Percentiles rank a stretch among this genome's conserved stretches.
phyloP scores from a whole-genome alignment of 1,284 basidiomycete species.

The Rhodotorula sp. region DNA sequence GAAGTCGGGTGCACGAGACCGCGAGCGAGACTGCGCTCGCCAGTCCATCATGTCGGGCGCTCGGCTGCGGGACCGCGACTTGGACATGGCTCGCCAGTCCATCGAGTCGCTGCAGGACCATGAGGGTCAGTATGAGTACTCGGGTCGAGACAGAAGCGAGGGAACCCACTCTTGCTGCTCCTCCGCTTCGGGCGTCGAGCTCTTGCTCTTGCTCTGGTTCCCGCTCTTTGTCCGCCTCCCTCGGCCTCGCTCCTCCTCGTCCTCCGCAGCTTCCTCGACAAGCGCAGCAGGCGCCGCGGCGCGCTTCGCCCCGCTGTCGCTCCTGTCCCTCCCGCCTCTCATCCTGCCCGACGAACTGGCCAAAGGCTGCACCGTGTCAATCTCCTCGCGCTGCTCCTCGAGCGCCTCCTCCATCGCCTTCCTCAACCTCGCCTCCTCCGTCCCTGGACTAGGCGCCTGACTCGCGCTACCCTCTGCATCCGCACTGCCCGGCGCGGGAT shows the following conservation, averaged over 20 bases:
- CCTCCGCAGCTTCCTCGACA: conserved; percentile 2
- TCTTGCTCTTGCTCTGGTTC: conserved; percentile 35
- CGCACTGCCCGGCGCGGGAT: conserved; percentile 9
- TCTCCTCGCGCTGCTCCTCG: conserved; percentile 17
- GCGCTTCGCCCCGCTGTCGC: not conserved
- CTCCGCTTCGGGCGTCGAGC: conserved; percentile 46
- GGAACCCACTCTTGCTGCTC: conserved; percentile 62
- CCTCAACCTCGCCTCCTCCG: not conserved
- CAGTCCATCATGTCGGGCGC: conserved; percentile 52
- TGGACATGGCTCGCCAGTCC: conserved; percentile 91
- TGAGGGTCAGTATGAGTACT: conserved; percentile 1
- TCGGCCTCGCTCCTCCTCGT: conserved; percentile 10
- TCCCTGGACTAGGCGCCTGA: conserved; percentile 5
- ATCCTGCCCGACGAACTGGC: not conserved
- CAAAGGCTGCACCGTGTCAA: conserved; percentile 12
- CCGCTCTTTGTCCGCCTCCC: conserved; percentile 48
- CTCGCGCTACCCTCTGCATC: not conserved
- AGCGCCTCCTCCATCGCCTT: conserved; percentile 13
- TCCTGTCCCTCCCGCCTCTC: conserved; percentile 13
- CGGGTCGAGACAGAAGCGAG: not conserved
- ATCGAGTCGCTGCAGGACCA: conserved; percentile 58
- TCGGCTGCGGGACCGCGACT: conserved; percentile 73
- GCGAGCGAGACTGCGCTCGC: conserved; percentile 53
- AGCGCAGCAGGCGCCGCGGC: not conserved
- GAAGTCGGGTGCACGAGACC: conserved; percentile 43